Conservation (phyloP, 192 early-diverging fungal genomes). For the Borealophlyctis nickersoniae region DNA sequence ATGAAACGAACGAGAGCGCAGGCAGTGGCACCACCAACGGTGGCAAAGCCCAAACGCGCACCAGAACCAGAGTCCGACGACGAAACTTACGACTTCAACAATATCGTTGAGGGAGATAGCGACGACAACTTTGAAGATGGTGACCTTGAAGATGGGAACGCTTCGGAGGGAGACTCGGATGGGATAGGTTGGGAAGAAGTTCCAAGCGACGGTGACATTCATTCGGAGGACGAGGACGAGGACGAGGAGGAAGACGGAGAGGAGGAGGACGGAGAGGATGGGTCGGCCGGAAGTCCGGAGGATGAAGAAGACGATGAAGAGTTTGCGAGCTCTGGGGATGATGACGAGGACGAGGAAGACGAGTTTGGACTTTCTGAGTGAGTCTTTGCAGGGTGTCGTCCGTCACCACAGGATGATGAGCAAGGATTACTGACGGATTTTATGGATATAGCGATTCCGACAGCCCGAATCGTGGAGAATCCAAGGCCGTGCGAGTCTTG, state of each 20-base stretch:
- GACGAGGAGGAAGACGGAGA: constrained; percentile 27
- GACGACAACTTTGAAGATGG: not conserved
- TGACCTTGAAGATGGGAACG: not conserved
- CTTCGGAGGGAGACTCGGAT: not conserved
- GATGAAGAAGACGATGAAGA: constrained; percentile 25
- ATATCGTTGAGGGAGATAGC: not conserved
- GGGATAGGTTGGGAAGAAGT: constrained; percentile 6
- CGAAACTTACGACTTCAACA: not conserved
- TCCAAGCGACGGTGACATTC: not conserved
- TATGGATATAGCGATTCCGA: constrained; percentile 13
- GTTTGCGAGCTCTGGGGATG: constrained; percentile 12
- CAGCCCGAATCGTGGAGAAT: constrained; percentile 19
- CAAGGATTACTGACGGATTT: not conserved
- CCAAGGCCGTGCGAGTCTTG: constrained; percentile 12
- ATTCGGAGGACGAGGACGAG: constrained; percentile 28
- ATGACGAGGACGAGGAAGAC: constrained; percentile 37
- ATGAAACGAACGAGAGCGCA: too few relatives aligned
- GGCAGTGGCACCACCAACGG: too few relatives aligned
- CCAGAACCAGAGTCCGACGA: not conserved
- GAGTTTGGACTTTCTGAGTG: constrained; percentile 15
- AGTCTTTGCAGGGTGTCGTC: not conserved
- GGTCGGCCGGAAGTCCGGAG: constrained; percentile 27
- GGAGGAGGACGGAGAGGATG: constrained; percentile 33
- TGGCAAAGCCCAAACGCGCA: too few relatives aligned
- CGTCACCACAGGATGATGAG: not conserved